Conservation (phyloP, 106 monocot species). For the Hemerocallis citrina region DNA sequence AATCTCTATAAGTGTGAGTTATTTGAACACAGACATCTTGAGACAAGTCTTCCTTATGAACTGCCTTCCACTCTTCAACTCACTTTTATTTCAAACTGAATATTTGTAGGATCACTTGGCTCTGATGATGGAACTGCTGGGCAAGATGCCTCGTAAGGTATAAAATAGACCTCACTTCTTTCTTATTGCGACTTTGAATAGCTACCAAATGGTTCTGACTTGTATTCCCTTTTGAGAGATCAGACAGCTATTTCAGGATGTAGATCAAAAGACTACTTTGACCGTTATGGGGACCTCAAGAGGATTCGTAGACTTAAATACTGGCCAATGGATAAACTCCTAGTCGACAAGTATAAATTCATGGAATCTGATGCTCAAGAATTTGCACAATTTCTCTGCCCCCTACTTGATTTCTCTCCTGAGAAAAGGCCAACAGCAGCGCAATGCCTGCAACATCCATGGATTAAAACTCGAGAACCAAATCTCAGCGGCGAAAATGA, state of each 20-base stretch:
- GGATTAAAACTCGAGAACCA: constrained; percentile 26
- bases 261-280: constrained; percentile 85
- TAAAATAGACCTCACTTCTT: too few relatives aligned
- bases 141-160: constrained; percentile 92
- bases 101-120: constrained; percentile 91
- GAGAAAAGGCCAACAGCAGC: constrained; percentile 76
- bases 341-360: constrained; percentile 75
- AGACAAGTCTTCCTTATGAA: too few relatives aligned
- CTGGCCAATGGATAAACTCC: constrained; percentile 50
- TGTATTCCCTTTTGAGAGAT: not conserved
- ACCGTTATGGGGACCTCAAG: constrained; percentile 80
- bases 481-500: constrained; percentile 4
- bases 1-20: too few relatives aligned
- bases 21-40: too few relatives aligned
- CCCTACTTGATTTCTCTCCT: constrained; percentile 73
- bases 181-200: not conserved
- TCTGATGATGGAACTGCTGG: constrained; percentile 94
- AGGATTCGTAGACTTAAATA: constrained; percentile 78
- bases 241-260: constrained; percentile 64
- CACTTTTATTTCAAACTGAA: too few relatives aligned
- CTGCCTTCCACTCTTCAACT: too few relatives aligned
- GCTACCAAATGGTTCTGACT: not conserved
- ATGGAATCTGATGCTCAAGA: constrained; percentile 40
- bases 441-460: constrained; percentile 59
- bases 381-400: constrained; percentile 63